A percentile compares a stretch with the other conserved stretches of the same genome.
Conservation (phyloP, 2,329 filamentous ascomycete genomes). For the Ascochyta rabiei region DNA sequence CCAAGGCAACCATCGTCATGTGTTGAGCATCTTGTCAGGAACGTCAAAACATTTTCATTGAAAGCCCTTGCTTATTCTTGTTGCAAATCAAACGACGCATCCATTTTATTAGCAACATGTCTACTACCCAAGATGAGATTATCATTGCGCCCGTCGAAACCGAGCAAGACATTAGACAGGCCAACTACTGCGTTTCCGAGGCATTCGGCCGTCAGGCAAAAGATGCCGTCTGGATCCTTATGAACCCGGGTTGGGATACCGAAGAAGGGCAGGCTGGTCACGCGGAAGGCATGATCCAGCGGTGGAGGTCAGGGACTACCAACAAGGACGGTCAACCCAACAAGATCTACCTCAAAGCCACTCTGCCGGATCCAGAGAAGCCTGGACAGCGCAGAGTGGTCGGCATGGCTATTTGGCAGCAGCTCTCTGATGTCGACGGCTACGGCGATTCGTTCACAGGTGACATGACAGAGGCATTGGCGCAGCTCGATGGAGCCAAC, state of each 20-base stretch:
- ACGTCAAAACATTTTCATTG: neutral
- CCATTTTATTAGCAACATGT: constrained; percentile 13
- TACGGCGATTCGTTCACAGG: constrained; percentile 50
- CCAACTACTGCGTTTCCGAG: constrained; percentile 44
- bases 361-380: constrained; percentile 46
- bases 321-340: constrained; percentile 57
- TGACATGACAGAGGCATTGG: constrained; percentile 31
- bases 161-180: constrained; percentile 32
- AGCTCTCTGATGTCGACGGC: constrained; percentile 58
- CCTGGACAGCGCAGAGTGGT: constrained; percentile 47
- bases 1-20: constrained; percentile 6
- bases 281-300: constrained; percentile 48
- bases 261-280: constrained; percentile 50
- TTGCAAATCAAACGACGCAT: no score
- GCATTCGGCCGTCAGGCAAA: constrained; percentile 59
- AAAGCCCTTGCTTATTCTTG: no score
- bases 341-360: constrained; percentile 62
- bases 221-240: constrained; percentile 59
- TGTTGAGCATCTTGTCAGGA: neutral
- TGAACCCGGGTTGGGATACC: constrained; percentile 63
- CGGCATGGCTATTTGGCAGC: constrained; percentile 63
- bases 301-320: constrained; percentile 50
- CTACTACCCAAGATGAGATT: constrained; percentile 18
- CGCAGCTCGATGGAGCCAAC: constrained; percentile 52
- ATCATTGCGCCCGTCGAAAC: constrained; percentile 27